These are phyloP conservation scores for Begonia peltatifolia DNA, from an alignment of 306 rosid genomes.

Conservation along the genomic window DNA sequence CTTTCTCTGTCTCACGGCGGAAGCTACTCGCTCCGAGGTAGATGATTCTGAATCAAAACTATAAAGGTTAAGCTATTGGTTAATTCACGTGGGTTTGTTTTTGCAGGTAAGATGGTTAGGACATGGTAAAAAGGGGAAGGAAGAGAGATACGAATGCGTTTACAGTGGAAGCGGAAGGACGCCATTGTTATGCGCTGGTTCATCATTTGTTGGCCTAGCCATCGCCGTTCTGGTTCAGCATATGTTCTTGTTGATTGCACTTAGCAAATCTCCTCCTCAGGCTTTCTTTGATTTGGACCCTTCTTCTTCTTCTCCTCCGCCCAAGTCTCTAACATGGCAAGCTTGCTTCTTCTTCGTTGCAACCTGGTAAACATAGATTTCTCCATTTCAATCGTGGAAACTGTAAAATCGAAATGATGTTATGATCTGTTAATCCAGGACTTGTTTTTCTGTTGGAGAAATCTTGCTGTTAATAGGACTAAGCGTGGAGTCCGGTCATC, in stretches of 20 bases:
- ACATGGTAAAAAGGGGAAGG: slow-evolving; percentile 20
- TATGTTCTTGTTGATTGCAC: slow-evolving; percentile 52
- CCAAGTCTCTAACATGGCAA: slow-evolving; percentile 46
- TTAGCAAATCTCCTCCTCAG: slow-evolving; percentile 53
- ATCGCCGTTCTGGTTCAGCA: slow-evolving; percentile 50
- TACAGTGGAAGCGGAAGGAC: slow-evolving; percentile 69
- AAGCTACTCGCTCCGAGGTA: slow-evolving; percentile 90
- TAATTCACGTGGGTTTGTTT: slow-evolving; percentile 1
- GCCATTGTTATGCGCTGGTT: slow-evolving; percentile 53
- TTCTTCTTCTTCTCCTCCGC: slow-evolving; percentile 47
- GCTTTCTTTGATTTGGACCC: slow-evolving; percentile 39
- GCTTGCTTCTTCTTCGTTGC: slow-evolving; percentile 68
- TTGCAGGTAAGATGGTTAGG: slow-evolving; percentile 48
- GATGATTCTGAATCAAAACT: not conserved
- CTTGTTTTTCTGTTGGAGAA: slow-evolving; percentile 79
- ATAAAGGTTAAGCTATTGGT: not conserved
- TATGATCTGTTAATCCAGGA: slow-evolving; percentile 22
- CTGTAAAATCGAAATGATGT: not conserved
- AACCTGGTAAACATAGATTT: slow-evolving; percentile 43
- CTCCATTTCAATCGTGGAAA: not conserved
- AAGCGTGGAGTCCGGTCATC: slow-evolving; percentile 74
- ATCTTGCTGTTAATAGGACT: slow-evolving; percentile 57
- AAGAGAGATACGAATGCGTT: slow-evolving; percentile 35
- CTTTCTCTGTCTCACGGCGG: slow-evolving; percentile 75
- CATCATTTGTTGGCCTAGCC: slow-evolving; percentile 71